Base-by-base conservation (phyloP, 768 basidiomycete species). In the Cyclocybe cylindracea region DNA sequence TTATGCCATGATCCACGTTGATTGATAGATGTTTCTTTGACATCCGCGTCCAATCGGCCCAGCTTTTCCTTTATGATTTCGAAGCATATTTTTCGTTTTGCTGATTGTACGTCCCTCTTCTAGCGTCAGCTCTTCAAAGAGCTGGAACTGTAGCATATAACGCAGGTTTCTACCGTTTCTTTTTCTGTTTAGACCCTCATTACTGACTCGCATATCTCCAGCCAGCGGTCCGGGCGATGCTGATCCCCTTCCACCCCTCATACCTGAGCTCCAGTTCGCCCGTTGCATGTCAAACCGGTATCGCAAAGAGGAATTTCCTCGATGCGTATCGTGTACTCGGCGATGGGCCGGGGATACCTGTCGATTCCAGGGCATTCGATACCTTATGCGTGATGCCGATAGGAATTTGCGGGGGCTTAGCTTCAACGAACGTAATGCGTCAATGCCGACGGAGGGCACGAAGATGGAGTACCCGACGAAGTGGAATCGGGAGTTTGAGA, bases 311-410 rank as follows among this genome's bases (percentile, higher is more conserved):
- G 75, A 78, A 46, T 89, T 91, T 67, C 87, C 89, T 37, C 84
- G 87, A 10, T 92, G 90, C 61, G 86, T 91, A 34, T 86, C 89
- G 2, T 92, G 90, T 66, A 91, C 86, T 33, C 85, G 90, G 38
- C 85, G 90, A 18, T 91, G 90, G 89, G 89, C 89, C 1, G 89
- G 90, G 37, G 90, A 92, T 64, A 91, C 89, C 2, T 92, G 90
- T 63, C 84, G 90, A 19, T 92, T 92, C 69, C 90, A 91, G 65
- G 83, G 84, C n/a, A 87, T 92, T 56, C 82, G 90, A 14, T 88
- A 83, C 63, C 86, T 92, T 68, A 72, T 88, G 60, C 84, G 86
- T 55, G 83, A 89, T 53, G 55, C 67, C 37, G 73, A 83, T 37
- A 69, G 78, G 54, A 77, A 78, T 39, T 79, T 89, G 42, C 75